Evolutionary conservation across 148 eudicot species (phyloP).

Genomic region (Dianthus caryophyllus): DNA sequence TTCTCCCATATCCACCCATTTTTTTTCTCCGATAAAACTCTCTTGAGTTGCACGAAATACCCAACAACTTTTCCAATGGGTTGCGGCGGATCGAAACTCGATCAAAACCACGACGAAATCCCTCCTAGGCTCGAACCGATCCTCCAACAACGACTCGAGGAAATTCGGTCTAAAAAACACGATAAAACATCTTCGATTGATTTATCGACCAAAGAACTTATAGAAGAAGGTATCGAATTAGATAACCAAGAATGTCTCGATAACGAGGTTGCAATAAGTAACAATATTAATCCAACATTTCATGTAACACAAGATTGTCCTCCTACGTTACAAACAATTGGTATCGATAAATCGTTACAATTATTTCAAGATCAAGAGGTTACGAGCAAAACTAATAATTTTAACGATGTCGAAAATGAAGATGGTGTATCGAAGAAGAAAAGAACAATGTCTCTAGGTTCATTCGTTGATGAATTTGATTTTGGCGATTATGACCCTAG

Average conservation of each 20-base stretch:
- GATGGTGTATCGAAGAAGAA: background rate
- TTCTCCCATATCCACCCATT: no score
- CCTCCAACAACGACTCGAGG: slow-evolving; percentile 27
- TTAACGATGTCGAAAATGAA: background rate
- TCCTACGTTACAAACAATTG: background rate
- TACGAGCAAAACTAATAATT: background rate
- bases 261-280: background rate
- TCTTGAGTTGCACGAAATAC: no score
- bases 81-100: slow-evolving; percentile 27
- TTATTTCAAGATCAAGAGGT: background rate
- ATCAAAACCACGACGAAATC: slow-evolving; percentile 11
- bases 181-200: background rate
- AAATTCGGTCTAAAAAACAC: slow-evolving; percentile 6
- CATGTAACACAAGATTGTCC: background rate
- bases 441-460: background rate
- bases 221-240: background rate
- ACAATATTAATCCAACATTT: background rate
- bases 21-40: no score
- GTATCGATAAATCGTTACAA: background rate
- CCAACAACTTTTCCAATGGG: slow-evolving; percentile 27
- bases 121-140: slow-evolving; percentile 27
- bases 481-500: background rate
- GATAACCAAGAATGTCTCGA: background rate
- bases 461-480: background rate
- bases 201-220: slow-evolving; percentile 22